Evolutionary conservation across 768 basidiomycete species (phyloP), one percentile per base, ranked within the genome.

Genomic region (Butyriboletus loyo): DNA sequence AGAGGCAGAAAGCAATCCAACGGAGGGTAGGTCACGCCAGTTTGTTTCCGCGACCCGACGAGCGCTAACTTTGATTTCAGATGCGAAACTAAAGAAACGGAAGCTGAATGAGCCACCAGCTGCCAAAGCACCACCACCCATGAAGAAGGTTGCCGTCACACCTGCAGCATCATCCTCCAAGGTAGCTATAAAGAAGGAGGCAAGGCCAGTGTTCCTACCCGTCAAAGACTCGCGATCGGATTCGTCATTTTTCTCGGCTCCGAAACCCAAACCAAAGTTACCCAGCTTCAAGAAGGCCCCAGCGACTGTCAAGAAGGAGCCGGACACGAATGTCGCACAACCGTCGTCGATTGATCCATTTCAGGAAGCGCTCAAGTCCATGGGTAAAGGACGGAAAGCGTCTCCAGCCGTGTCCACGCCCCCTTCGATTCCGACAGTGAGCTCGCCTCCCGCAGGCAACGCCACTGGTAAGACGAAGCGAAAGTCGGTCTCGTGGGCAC

Each of bases 241-340:
- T 68, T 87, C 86, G 42, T 90, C 88, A 2, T 92, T 93, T 70
- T 93, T 93, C 70, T 92, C 90, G 49, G 86, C 87, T 36, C 87
- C 89, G 6, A 92, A 92, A 66, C 81, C 85, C 19, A 92, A 91
- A 63, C 82, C 86, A 28, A 89, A 87, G 69, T 74, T 93, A 21
- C 91, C 91, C 11, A 89, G 81, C 50, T 93, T 93, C 77, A 92
- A 86, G 74, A 93, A 92, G 69, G 86, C 84, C 11, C 79, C 82
- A 0, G 70, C 71, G 7, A 58, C 70, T 9, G 67, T 60, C 49
- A 81, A 83, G 73, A 77, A 74, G 60, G 84, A 83, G 50, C 69
- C 72, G 7, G 80, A 80, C 55, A 50, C 60, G 17, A 87, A 87
- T 65, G 74, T 86, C 25, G 84, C 90, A 31, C 85, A 89, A 69